phyloP scores from a whole-genome alignment of 2,329 filamentous ascomycete genomes.

The Hypomyces perniciosus region DNA sequence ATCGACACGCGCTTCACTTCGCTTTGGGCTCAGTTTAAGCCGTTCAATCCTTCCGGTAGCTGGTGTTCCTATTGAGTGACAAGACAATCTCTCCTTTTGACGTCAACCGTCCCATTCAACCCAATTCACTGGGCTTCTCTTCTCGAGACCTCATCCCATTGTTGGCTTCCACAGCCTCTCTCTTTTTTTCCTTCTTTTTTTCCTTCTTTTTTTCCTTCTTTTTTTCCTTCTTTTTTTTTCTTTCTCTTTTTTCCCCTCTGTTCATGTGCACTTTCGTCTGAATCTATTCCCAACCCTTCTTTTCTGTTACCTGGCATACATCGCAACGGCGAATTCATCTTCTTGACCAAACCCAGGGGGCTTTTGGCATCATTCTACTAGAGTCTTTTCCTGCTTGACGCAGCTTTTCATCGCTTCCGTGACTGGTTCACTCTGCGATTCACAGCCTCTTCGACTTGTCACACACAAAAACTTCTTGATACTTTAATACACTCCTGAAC shows the following conservation, averaged over 20 bases:
- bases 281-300: background rate
- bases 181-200: background rate
- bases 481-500: background rate
- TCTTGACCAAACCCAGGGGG: background rate
- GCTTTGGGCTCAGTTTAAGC: constrained; percentile 11
- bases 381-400: constrained; percentile 2
- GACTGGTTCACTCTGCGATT: constrained; percentile 16
- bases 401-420: constrained; percentile 4
- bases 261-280: background rate
- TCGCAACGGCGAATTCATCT: background rate
- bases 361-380: background rate
- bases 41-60: constrained; percentile 31
- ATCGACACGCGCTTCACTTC: constrained; percentile 2
- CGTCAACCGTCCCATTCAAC: constrained; percentile 14
- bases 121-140: constrained; percentile 9
- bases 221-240: background rate
- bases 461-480: constrained; percentile 4
- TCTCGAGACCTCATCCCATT: background rate
- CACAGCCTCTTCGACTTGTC: background rate
- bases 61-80: constrained; percentile 18
- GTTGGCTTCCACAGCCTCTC: background rate
- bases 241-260: background rate
- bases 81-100: constrained; percentile 9
- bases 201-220: background rate
- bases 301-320: background rate